These are phyloP conservation scores for Hanseniaspora occidentalis DNA, from an alignment of 805 yeast genomes.

Conservation along the genomic window DNA sequence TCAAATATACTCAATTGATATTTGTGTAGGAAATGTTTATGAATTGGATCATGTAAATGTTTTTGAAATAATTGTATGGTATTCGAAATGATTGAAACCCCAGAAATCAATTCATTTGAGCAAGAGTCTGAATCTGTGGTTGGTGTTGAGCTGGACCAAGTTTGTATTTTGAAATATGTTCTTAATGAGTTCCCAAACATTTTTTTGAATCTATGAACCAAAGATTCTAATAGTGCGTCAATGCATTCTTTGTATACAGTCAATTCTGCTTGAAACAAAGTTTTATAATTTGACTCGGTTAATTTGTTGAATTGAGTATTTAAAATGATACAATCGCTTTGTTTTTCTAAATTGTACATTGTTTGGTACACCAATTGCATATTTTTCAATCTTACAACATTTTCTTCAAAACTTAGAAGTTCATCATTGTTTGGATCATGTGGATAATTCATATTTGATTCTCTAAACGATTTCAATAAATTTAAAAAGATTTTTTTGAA, in stretches of 20 bases:
- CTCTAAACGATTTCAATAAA: conserved; percentile 3
- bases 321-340: conserved; percentile 7
- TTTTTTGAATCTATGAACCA: conserved; percentile 21
- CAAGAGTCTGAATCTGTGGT: conserved; percentile 6
- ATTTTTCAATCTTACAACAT: neutral
- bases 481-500: conserved; percentile 17
- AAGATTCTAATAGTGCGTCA: conserved; percentile 18
- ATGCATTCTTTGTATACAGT: conserved; percentile 19
- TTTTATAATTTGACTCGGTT: conserved; percentile 5
- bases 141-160: conserved; percentile 17
- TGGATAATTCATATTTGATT: conserved; percentile 24
- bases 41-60: conserved; percentile 11
- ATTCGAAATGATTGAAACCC: conserved; percentile 11
- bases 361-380: neutral
- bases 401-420: conserved; percentile 18
- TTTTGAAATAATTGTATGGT: conserved; percentile 11
- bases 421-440: conserved; percentile 28
- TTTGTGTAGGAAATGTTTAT: conserved; percentile 7
- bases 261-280: conserved; percentile 23
- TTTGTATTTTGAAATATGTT: conserved; percentile 22
- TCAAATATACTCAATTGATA: conserved; percentile 11
- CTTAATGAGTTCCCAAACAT: conserved; percentile 19
- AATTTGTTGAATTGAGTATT: conserved; percentile 6
- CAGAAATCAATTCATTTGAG: conserved; percentile 21
- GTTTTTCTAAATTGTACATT: conserved; percentile 10